Base-by-base conservation (phyloP, 192 early-diverging fungal genomes). In the Podila clonocystis region DNA sequence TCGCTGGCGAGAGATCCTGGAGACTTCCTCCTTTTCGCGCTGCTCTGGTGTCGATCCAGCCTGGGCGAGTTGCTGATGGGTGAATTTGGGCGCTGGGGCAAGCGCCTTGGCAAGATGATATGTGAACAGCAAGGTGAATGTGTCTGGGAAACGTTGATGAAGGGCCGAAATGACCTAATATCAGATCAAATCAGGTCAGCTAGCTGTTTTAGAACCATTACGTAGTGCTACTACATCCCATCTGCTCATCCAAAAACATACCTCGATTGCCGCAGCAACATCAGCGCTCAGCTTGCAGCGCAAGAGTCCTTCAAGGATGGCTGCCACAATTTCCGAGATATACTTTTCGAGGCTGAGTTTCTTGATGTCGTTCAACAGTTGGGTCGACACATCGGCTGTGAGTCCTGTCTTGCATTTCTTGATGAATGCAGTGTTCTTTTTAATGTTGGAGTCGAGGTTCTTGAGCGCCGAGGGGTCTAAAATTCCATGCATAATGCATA, bases 321-420 rank as follows among this genome's bases (percentile, higher is more conserved):
- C 92, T 8, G 88, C 85, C 17, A 94, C 95, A 31, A 99, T 90
- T 87, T 99, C 98, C 49, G 91, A 92, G 65, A 98, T 89, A 82
- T 98, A 99, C 78, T 99, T 99, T 82, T 97, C 97, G n/a, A 99
- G 88, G 75, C 93, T 96, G 19, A 99, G 87, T 58, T 91, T 88
- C 38, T 86, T 87, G 31, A 97, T 89, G 68, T 98, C 96, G 26
- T 92, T 89, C 41, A 96, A 68, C 26, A 97, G 86, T 74, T 94
- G 94, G 34, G 74, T 83, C 0, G 75, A 76, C 49, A 68, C 90
- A 69, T 93, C 94, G 45, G 84, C 93, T 68, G 85, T 87, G 71
- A 89, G 87, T 78, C 87, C 93, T 24, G 87, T 82, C 69, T 91
- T 94, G 89, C 87, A 99, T 70, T 97, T 97, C 77, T 95, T 95